These are phyloP conservation scores for Rubia occidens DNA, from an alignment of 305 asterid species.

Conservation along the genomic window DNA sequence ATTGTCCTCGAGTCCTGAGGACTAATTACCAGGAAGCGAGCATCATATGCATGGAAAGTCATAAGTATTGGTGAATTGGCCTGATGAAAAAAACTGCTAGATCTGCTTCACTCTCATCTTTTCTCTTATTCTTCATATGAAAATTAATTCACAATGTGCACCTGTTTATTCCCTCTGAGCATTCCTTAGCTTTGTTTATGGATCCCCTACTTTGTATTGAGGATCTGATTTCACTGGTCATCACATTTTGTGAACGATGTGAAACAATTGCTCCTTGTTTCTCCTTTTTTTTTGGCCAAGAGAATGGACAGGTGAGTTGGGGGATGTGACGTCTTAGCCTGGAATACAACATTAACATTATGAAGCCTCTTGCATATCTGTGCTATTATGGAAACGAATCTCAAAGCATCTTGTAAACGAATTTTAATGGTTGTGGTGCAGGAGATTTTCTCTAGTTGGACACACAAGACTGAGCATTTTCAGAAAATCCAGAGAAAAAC, in stretches of 20 bases:
- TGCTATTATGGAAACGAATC: not conserved
- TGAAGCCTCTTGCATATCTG: not conserved
- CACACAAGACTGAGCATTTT: conserved; percentile 69
- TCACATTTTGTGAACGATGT: not conserved
- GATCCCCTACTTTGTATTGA: not conserved
- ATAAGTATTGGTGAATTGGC: not conserved
- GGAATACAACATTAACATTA: not conserved
- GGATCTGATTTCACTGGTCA: not conserved
- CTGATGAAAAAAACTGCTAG: not conserved
- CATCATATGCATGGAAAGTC: not conserved
- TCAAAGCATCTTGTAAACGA: not conserved
- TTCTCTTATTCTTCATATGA: not conserved
- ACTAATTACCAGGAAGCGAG: not conserved
- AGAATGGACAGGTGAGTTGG: not conserved
- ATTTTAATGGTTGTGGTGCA: conserved; percentile 17
- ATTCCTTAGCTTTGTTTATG: not conserved
- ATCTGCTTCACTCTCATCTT: not conserved
- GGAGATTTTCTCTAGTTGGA: conserved; percentile 69
- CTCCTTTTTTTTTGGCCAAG: not conserved
- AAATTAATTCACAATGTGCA: not conserved
- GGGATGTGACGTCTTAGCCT: not conserved
- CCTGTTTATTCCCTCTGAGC: not conserved
- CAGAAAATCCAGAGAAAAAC: conserved; percentile 43
- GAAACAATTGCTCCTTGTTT: not conserved
- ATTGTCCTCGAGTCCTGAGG: not conserved